Evolutionary conservation across 176 grass and related monocot genomes (phyloP).

Genomic region (Thalia dealbata): DNA sequence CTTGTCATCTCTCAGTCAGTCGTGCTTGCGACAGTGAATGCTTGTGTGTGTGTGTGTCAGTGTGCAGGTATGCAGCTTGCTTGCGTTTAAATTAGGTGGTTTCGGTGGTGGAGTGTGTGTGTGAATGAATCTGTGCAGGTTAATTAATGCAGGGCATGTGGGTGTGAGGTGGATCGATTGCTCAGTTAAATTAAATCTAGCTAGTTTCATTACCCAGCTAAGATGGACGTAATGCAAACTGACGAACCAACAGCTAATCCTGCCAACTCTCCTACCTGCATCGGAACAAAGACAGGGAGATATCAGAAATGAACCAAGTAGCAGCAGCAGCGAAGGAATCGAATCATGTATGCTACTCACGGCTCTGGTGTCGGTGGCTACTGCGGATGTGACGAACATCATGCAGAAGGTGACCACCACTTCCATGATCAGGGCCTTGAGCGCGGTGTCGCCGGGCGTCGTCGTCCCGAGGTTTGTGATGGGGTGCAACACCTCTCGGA

Average conservation of each 20-base stretch:
- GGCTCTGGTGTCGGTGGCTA: slow-evolving; percentile 82
- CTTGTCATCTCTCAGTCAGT: too few species aligned
- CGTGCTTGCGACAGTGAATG: too few species aligned
- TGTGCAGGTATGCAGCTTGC: too few species aligned
- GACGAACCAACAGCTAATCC: slow-evolving; percentile 83
- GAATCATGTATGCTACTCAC: slow-evolving; percentile 29
- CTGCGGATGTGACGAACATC: slow-evolving; percentile 95
- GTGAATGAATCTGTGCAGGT: too few species aligned
- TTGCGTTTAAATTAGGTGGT: too few species aligned
- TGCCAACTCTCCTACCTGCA: slow-evolving; percentile 94
- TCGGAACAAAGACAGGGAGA: neutral
- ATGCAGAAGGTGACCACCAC: slow-evolving; percentile 88
- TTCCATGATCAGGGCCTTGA: slow-evolving; percentile 68
- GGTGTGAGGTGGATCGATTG: too few species aligned
- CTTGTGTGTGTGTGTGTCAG: too few species aligned
- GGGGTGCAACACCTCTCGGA: slow-evolving; percentile 65
- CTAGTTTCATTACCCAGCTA: slow-evolving; percentile 68
- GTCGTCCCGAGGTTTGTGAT: slow-evolving; percentile 55
- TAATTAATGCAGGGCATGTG: too few species aligned
- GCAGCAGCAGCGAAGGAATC: neutral
- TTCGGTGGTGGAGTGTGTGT: too few species aligned
- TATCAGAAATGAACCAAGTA: neutral
- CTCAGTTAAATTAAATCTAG: too few species aligned
- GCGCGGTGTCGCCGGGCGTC: slow-evolving; percentile 39
- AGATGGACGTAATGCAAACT: slow-evolving; percentile 97